A percentile compares a stretch with the other conserved stretches of the same genome.
phyloP scores from a whole-genome alignment of 176 grass and related monocot genomes.

The Musa acuminata region DNA sequence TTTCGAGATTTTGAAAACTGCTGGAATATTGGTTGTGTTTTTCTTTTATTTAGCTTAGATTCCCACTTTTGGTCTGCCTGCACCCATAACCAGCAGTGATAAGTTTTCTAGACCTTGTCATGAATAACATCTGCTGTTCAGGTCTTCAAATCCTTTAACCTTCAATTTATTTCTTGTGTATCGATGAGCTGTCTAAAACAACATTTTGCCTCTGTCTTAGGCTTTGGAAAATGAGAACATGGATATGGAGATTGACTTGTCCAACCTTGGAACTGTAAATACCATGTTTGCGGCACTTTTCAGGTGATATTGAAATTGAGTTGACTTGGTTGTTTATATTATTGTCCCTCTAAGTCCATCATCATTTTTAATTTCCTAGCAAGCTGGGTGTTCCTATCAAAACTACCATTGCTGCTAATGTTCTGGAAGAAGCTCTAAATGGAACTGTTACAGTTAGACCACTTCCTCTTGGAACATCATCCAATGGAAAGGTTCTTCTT shows the following conservation, averaged over 20 bases:
- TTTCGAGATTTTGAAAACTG: too few species aligned
- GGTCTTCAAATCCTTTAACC: too few species aligned
- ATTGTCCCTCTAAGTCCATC: constrained; percentile 9
- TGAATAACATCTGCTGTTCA: too few species aligned
- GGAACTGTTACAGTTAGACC: constrained; percentile 89
- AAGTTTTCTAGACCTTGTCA: too few species aligned
- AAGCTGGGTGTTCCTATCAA: constrained; percentile 99
- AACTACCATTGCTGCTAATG: constrained; percentile 77
- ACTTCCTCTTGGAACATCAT: constrained; percentile 76
- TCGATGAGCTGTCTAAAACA: background rate
- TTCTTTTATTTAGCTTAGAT: too few species aligned
- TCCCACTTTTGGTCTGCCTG: too few species aligned
- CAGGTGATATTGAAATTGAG: constrained; percentile 41
- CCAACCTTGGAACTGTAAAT: constrained; percentile 97
- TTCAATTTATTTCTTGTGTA: background rate
- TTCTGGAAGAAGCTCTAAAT: constrained; percentile 95
- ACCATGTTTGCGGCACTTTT: constrained; percentile 99
- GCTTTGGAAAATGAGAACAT: constrained; percentile 85
- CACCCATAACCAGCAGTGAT: too few species aligned
- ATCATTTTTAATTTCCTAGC: constrained; percentile 27
- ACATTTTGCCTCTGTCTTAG: constrained; percentile 25
- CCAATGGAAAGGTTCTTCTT: constrained; percentile 59
- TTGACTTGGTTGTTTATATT: constrained; percentile 3
- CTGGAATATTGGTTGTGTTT: too few species aligned
- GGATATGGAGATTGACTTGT: constrained; percentile 98